Conservation (phyloP, 345 rosid species). For the Acer saccharum region DNA sequence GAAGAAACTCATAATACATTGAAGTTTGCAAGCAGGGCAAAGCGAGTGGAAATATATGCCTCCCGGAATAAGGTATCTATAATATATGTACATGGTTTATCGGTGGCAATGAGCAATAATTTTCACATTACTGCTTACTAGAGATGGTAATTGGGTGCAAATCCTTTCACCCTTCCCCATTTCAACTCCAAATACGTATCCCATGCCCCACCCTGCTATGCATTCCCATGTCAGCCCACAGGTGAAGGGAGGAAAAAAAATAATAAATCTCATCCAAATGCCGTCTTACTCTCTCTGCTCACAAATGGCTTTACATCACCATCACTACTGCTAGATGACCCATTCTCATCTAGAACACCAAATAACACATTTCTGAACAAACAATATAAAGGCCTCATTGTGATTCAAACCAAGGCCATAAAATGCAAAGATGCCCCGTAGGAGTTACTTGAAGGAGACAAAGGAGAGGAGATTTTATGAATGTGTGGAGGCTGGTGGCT, state of each 20-base stretch:
- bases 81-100: constrained; percentile 13
- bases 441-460: neutral
- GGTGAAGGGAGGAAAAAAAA: neutral
- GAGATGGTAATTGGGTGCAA: neutral
- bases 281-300: neutral
- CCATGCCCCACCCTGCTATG: neutral
- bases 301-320: neutral
- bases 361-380: neutral
- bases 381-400: neutral
- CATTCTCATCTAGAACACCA: neutral
- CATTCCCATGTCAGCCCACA: neutral
- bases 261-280: neutral
- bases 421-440: neutral
- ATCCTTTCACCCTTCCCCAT: neutral
- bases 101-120: neutral
- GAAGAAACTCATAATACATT: constrained; percentile 99
- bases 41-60: constrained; percentile 93
- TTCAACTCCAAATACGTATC: neutral
- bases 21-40: constrained; percentile 98
- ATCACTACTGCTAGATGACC: neutral
- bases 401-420: neutral
- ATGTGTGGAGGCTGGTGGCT: neutral
- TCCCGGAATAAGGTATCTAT: constrained; percentile 87
- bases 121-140: neutral
- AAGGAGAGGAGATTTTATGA: neutral